These are phyloP conservation scores for Lachnellula willkommii DNA, from an alignment of 2,329 filamentous ascomycete species.

Conservation along the genomic window DNA sequence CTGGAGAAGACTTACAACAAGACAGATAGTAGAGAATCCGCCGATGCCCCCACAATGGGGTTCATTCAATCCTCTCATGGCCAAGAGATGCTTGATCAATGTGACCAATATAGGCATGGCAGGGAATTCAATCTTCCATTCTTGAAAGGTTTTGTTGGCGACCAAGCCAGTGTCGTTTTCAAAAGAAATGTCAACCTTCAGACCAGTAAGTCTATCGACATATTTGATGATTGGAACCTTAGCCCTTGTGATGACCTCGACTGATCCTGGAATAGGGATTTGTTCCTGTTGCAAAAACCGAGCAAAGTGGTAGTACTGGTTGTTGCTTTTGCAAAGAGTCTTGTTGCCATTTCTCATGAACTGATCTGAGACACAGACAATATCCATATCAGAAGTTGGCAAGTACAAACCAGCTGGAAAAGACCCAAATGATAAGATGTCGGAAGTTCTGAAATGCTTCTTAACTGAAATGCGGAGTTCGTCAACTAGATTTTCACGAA, in stretches of 20 bases:
- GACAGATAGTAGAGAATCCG: slow-evolving; percentile 88
- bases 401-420: slow-evolving; percentile 77
- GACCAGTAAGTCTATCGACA: slow-evolving; percentile 67
- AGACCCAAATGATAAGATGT: slow-evolving; percentile 79
- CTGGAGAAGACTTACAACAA: slow-evolving; percentile 85
- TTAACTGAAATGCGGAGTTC: slow-evolving; percentile 60
- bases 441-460: slow-evolving; percentile 48
- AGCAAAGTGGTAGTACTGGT: slow-evolving; percentile 53
- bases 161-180: slow-evolving; percentile 80
- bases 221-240: slow-evolving; percentile 93
- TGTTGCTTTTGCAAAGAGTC: slow-evolving; percentile 34
- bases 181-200: slow-evolving; percentile 91
- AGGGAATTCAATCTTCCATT: slow-evolving; percentile 75
- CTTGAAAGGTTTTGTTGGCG: slow-evolving; percentile 73
- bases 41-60: slow-evolving; percentile 87
- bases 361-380: slow-evolving; percentile 66
- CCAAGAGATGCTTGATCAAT: slow-evolving; percentile 85
- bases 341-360: slow-evolving; percentile 51
- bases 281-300: slow-evolving; percentile 50
- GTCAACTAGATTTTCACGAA: slow-evolving; percentile 67
- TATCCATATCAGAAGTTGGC: slow-evolving; percentile 84
- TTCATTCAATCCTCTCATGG: slow-evolving; percentile 87
- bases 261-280: slow-evolving; percentile 52
- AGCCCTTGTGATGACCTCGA: slow-evolving; percentile 67
- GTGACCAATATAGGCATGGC: slow-evolving; percentile 82